Conservation (phyloP, 2,329 filamentous ascomycete species). For the Ophiostoma piceae region DNA sequence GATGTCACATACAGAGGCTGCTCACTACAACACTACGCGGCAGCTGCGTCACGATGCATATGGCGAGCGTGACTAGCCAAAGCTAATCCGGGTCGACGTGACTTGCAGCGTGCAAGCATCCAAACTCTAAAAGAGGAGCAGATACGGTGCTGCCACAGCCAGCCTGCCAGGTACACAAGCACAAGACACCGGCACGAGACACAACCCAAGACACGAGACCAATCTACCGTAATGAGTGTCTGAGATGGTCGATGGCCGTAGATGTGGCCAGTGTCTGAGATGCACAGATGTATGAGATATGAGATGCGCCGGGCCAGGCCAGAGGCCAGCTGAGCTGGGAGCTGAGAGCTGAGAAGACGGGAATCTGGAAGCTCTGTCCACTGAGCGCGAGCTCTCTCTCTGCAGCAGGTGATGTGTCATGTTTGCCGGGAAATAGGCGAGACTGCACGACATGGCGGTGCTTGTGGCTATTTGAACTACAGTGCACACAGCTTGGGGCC, state of each 20-base stretch:
- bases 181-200: neutral
- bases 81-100: neutral
- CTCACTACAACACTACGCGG: constrained; percentile 1
- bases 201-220: neutral
- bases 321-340: too few relatives aligned
- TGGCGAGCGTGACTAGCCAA: neutral
- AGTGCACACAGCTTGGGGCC: neutral
- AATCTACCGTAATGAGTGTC: constrained; percentile 12
- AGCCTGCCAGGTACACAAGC: neutral
- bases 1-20: neutral
- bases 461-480: neutral
- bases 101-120: neutral
- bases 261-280: neutral
- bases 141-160: neutral
- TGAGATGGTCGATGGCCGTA: constrained; percentile 2
- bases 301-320: neutral
- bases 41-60: constrained; percentile 7
- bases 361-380: neutral
- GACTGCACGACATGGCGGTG: constrained; percentile 1
- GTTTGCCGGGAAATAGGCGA: constrained; percentile 9
- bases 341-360: neutral
- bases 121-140: too few relatives aligned
- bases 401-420: constrained; percentile 3
- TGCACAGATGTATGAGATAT: neutral
- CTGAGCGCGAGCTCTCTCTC: neutral